Percentiles rank a stretch among this genome's conserved stretches.
phyloP scores from a whole-genome alignment of 1,284 basidiomycete genomes.

The Mixia osmundae region DNA sequence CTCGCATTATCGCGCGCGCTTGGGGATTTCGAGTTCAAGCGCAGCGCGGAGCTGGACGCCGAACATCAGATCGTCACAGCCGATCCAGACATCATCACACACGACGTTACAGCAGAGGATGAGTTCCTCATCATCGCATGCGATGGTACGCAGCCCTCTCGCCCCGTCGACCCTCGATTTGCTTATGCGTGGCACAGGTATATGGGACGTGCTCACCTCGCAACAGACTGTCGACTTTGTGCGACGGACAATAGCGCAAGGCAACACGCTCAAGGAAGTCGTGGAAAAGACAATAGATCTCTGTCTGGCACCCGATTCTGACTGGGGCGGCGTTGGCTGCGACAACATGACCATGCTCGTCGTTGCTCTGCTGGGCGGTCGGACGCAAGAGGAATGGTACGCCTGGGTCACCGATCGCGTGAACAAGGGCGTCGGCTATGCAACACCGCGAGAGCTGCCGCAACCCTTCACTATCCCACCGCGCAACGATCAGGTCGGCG shows the following conservation, averaged over 20 bases:
- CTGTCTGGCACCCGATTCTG: conserved; percentile 82
- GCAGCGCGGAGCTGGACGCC: conserved; percentile 52
- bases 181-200: conserved; percentile 34
- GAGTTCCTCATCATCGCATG: conserved; percentile 92
- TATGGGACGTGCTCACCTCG: conserved; percentile 91
- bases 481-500: conserved; percentile 34
- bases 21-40: conserved; percentile 98
- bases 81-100: conserved; percentile 70
- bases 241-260: conserved; percentile 56
- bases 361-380: conserved; percentile 64
- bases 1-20: conserved; percentile 83
- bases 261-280: conserved; percentile 54
- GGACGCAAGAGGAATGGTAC: conserved; percentile 80
- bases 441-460: conserved; percentile 26
- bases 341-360: conserved; percentile 98
- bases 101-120: conserved; percentile 63
- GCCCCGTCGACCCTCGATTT: neutral
- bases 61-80: conserved; percentile 91
- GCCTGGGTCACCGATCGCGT: conserved; percentile 71
- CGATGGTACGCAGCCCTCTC: conserved; percentile 40
- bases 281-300: conserved; percentile 77
- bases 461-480: conserved; percentile 24
- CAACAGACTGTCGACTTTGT: conserved; percentile 85
- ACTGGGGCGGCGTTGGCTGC: conserved; percentile 83
- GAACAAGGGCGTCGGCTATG: conserved; percentile 42